A percentile compares a stretch with the other conserved stretches of the same genome.
Conservation (phyloP, 139 green algal species). For the Diplosphaera chodatii region DNA sequence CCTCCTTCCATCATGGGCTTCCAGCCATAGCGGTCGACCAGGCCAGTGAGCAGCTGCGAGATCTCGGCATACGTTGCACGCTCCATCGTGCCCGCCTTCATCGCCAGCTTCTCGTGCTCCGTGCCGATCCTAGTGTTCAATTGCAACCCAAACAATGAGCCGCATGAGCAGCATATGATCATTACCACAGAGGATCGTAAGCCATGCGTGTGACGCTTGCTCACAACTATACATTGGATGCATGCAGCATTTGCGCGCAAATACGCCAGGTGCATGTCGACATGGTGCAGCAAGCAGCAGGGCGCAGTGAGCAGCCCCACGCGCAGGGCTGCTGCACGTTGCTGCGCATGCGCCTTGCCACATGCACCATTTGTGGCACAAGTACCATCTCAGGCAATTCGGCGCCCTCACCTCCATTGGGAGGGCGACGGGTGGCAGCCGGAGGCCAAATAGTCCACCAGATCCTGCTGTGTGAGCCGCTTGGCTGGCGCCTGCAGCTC, state of each 20-base stretch:
- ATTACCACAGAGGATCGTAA: too few species aligned
- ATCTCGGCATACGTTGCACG: constrained; percentile 81
- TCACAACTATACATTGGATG: too few species aligned
- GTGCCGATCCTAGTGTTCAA: constrained; percentile 84
- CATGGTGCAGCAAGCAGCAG: too few species aligned
- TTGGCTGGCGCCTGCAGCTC: constrained; percentile 7
- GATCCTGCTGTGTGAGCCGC: constrained; percentile 61
- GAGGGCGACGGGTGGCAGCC: constrained; percentile 77
- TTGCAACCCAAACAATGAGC: neutral
- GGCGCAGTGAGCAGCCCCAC: too few species aligned
- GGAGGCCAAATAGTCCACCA: constrained; percentile 66
- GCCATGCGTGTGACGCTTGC: too few species aligned
- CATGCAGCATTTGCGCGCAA: too few species aligned
- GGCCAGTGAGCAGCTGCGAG: constrained; percentile 57
- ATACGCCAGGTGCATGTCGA: too few species aligned
- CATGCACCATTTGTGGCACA: neutral
- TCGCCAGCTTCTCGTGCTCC: constrained; percentile 98
- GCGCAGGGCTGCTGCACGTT: too few species aligned
- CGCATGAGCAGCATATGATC: too few species aligned
- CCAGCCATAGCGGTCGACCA: constrained; percentile 80
- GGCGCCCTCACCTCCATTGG: constrained; percentile 55
- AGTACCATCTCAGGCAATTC: too few species aligned
- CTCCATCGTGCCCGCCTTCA: constrained; percentile 52
- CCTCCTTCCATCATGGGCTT: constrained; percentile 76
- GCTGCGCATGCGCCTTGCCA: too few species aligned